These are phyloP conservation scores for Cotoneaster glaucophyllus DNA, from an alignment of 306 rosid species.

Conservation along the genomic window DNA sequence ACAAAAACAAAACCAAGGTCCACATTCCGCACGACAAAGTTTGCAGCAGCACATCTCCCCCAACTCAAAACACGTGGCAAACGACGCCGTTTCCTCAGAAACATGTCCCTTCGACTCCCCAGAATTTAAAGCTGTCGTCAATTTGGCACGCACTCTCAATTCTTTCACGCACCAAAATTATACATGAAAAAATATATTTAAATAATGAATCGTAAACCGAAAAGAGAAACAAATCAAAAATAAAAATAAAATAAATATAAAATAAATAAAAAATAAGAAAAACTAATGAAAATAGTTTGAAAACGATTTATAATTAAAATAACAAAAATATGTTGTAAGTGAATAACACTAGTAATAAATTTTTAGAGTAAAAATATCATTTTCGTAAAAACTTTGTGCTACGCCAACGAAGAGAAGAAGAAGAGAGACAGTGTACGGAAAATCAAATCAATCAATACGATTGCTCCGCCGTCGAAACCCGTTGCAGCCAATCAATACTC, in stretches of 20 bases:
- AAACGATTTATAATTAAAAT: too few relatives aligned
- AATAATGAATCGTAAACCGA: too few relatives aligned
- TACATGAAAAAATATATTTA: neutral
- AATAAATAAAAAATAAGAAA: neutral
- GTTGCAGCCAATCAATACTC: neutral
- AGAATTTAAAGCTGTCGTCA: neutral
- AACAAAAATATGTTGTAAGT: too few relatives aligned
- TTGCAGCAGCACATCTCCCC: neutral
- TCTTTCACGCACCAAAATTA: neutral
- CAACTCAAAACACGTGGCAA: neutral
- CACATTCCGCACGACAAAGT: neutral
- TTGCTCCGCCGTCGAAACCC: neutral
- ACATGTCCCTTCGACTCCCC: neutral
- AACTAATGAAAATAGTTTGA: neutral
- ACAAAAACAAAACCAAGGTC: neutral
- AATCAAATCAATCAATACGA: neutral
- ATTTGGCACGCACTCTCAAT: neutral
- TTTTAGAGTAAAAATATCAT: neutral
- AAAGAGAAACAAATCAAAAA: neutral
- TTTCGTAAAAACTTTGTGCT: too few relatives aligned
- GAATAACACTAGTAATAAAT: too few relatives aligned
- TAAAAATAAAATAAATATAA: too few relatives aligned
- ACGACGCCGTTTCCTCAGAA: neutral
- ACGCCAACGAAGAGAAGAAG: neutral
- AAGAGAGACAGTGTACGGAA: neutral